These are phyloP conservation scores for Endotrypanum monterogeii DNA, from an alignment of 208 protist genomes.

Conservation along the genomic window DNA sequence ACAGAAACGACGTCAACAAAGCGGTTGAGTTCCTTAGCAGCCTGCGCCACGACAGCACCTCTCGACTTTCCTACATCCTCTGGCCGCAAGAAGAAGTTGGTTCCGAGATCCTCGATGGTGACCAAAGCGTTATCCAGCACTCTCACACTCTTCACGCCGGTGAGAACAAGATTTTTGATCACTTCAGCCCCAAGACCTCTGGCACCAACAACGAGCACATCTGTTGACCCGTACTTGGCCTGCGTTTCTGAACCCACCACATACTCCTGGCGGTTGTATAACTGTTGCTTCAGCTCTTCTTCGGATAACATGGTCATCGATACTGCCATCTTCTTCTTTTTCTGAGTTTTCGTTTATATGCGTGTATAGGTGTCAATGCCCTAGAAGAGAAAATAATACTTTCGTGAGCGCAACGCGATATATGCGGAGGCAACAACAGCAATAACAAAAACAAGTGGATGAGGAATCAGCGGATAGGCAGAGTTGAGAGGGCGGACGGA, in stretches of 20 bases:
- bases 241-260: conserved; percentile 90
- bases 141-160: conserved; percentile 73
- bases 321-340: not conserved
- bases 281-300: conserved; percentile 74
- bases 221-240: conserved; percentile 76
- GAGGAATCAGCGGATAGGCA: no score
- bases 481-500: no score
- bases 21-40: conserved; percentile 88
- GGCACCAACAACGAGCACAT: conserved; percentile 87
- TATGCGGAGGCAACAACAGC: no score
- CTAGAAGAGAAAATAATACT: not conserved
- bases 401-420: no score
- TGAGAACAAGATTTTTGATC: conserved; percentile 91
- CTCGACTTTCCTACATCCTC: conserved; percentile 68
- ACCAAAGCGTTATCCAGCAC: conserved; percentile 59
- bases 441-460: no score
- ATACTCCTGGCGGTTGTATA: conserved; percentile 94
- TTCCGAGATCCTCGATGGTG: conserved; percentile 63
- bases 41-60: conserved; percentile 46
- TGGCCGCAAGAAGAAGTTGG: conserved; percentile 79
- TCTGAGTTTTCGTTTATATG: not conserved
- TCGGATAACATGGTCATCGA: conserved; percentile 29
- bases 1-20: conserved; percentile 76
- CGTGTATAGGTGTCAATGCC: not conserved
- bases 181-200: conserved; percentile 87